Percentiles rank a stretch among this genome's conserved stretches.
Evolutionary conservation across 2,329 filamentous ascomycete genomes (phyloP).

Genomic region (Raffaelea ambrosiae): DNA sequence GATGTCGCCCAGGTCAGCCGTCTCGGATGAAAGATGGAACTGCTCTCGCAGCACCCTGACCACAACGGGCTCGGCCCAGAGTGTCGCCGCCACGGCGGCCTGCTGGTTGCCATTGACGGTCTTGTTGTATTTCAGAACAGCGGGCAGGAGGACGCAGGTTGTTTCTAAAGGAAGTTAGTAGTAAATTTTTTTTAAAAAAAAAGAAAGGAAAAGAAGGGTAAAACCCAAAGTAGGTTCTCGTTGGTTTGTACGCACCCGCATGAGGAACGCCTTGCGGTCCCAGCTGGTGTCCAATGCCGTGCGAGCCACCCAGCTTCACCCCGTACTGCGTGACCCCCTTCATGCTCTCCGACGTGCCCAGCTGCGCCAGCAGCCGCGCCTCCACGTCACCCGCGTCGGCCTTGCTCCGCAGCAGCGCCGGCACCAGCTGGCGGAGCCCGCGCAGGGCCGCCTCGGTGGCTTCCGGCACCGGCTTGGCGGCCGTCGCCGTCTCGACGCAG

Average conservation of each 20-base stretch:
- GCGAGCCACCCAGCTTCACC: slow-evolving; percentile 27
- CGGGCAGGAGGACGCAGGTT: slow-evolving; percentile 43
- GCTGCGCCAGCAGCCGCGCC: slow-evolving; percentile 32
- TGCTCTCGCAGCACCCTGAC: slow-evolving; percentile 20
- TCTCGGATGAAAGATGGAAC: slow-evolving; percentile 14
- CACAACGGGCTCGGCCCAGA: slow-evolving; percentile 27
- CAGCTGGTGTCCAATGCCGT: slow-evolving; percentile 34
- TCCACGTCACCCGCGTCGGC: slow-evolving; percentile 23
- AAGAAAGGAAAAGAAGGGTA: slow-evolving; percentile 10
- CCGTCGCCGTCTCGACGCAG: slow-evolving; percentile 47
- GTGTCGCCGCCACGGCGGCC: slow-evolving; percentile 23
- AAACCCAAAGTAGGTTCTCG: slow-evolving; percentile 13
- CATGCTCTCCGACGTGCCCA: slow-evolving; percentile 42
- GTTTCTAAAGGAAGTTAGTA: slow-evolving; percentile 38
- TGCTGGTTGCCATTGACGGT: slow-evolving; percentile 29
- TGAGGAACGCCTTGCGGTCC: slow-evolving; percentile 19
- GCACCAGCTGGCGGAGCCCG: slow-evolving; percentile 31
- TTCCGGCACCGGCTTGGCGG: slow-evolving; percentile 25
- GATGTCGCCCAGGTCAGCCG: slow-evolving; percentile 35
- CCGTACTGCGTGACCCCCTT: slow-evolving; percentile 23
- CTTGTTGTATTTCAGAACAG: slow-evolving; percentile 42
- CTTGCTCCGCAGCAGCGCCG: slow-evolving; percentile 31
- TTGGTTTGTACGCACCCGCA: slow-evolving; percentile 26
- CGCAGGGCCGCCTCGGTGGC: slow-evolving; percentile 18
- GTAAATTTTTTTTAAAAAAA: too few relatives aligned